These are phyloP conservation scores for Trichomonas vaginalis DNA, from an alignment of 208 protist species.

Conservation along the genomic window DNA sequence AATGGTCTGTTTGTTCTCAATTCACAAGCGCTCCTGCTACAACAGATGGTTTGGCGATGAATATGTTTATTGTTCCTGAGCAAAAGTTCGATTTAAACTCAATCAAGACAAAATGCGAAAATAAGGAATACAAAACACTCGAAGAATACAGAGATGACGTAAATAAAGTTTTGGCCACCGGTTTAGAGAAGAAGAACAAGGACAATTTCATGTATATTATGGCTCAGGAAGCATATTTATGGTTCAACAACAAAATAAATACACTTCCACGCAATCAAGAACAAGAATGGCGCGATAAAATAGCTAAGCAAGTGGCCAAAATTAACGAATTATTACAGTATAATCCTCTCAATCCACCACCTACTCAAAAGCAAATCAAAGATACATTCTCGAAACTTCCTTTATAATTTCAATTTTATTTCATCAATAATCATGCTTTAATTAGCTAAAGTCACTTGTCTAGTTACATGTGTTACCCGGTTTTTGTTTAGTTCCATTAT, in stretches of 20 bases:
- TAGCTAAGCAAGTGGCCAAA: not conserved
- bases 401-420: no score
- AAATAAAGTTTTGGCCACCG: not conserved
- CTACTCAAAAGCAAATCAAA: not conserved
- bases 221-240: not conserved
- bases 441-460: no score
- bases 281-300: not conserved
- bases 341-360: not conserved
- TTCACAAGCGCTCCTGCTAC: not conserved
- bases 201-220: not conserved
- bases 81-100: not conserved
- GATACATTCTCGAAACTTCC: not conserved
- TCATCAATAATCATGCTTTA: no score
- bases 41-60: not conserved
- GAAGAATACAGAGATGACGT: not conserved
- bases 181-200: not conserved
- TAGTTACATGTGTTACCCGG: no score
- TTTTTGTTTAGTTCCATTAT: no score
- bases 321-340: not conserved
- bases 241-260: not conserved
- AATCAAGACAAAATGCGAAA: not conserved
- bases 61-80: not conserved
- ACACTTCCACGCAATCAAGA: not conserved
- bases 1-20: not conserved
- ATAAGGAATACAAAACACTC: not conserved